Evolutionary conservation across 306 rosid genomes (phyloP), one percentile per base, ranked within the genome.

Genomic region (Dalbergia oliveri): DNA sequence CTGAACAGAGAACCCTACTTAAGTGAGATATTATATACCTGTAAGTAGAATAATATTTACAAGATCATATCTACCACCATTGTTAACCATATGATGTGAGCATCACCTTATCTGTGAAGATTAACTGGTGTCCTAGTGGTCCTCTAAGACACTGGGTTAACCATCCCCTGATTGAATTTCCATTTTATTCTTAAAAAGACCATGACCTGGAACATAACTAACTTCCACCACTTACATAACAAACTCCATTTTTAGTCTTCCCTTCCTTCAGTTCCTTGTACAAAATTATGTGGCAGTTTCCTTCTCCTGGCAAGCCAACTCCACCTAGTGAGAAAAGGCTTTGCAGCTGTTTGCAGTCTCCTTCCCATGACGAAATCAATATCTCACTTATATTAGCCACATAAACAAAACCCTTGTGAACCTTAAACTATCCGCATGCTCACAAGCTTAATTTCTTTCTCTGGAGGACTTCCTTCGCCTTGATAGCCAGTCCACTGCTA

Each of bases 1-100:
- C 41, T 11, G 53, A 61, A 66, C 62, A 64, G 84, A 39, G 51
- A 82, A 70, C 43, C 57, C 54, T n/a, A 68, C 34, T n/a, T 53
- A 74, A 11, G 16, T 11, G 9, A 23, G 41, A 43, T 44, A 21
- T 21, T 21, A 21, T 21, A 21, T 21, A 21, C 23, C 23, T 21
- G 23, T 21, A 21, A 21, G 23, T 21, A 0, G 1, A 21, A 21
- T 21, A 21, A 21, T 21, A 21, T 21, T 21, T 21, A 21, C 23
- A 21, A 21, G 1, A 21, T 21, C 23, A 21, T 21, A 21, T 0
- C 23, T 21, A 1, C 23, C 23, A 21, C 1, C 23, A 21, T 21
- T 21, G 23, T 21, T 21, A 1, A 21, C 23, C 23, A 21, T 21
- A 21, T 21, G 0, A 21, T 21, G 1, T 21, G 23, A 21, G 23